phyloP scores from a whole-genome alignment of 306 rosid species.

The Cicer chorassanicum region DNA sequence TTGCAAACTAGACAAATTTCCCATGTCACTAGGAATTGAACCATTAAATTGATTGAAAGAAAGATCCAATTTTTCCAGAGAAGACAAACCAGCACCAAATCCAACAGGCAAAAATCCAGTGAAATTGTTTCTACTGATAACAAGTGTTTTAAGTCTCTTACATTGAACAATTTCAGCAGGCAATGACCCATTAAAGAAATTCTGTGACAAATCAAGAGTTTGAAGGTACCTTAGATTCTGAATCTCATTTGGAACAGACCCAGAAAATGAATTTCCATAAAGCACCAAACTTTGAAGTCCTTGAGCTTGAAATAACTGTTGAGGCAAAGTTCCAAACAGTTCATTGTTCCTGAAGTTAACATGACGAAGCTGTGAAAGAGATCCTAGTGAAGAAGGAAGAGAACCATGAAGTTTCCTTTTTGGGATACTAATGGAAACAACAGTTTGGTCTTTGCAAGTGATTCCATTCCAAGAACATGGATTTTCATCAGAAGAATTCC shows the following conservation, averaged over 20 bases:
- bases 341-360: conserved; percentile 82
- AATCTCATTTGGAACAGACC: conserved; percentile 76
- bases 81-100: conserved; percentile 64
- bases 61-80: conserved; percentile 73
- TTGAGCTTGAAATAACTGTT: conserved; percentile 68
- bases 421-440: conserved; percentile 85
- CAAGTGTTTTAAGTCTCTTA: conserved; percentile 74
- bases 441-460: conserved; percentile 79
- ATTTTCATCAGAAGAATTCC: conserved; percentile 80
- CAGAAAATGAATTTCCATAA: conserved; percentile 91
- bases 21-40: conserved; percentile 76
- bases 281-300: conserved; percentile 94
- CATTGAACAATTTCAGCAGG: conserved; percentile 70
- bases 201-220: conserved; percentile 85
- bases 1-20: conserved; percentile 81
- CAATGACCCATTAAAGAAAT: conserved; percentile 76
- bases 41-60: conserved; percentile 81
- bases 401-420: conserved; percentile 75
- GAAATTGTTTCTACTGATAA: conserved; percentile 76
- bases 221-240: conserved; percentile 83
- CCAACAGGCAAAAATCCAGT: conserved; percentile 73
- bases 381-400: conserved; percentile 78
- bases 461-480: conserved; percentile 96
- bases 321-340: conserved; percentile 71
- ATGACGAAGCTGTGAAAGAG: conserved; percentile 83